A percentile compares a stretch with the other conserved stretches of the same genome.
These are phyloP conservation scores for Dryadomyces quercivorus DNA, from an alignment of 2,329 filamentous ascomycete genomes.

Conservation along the genomic window DNA sequence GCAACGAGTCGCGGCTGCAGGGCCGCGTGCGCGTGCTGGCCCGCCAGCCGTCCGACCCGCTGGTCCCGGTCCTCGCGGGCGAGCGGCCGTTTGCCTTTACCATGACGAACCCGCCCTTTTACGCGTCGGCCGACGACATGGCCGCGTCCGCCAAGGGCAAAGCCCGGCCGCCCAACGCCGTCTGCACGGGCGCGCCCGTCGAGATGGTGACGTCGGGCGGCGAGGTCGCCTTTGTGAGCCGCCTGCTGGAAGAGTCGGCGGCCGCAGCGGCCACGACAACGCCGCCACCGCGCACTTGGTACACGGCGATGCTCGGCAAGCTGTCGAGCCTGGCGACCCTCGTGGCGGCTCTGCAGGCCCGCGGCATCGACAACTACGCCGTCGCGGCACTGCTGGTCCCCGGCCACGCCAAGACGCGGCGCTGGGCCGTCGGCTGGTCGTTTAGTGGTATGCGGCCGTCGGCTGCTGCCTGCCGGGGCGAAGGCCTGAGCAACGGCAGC, in stretches of 20 bases:
- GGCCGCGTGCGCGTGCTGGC: slow-evolving; percentile 51
- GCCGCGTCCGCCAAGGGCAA: slow-evolving; percentile 53
- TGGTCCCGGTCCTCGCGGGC: slow-evolving; percentile 44
- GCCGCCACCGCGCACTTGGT: slow-evolving; percentile 58
- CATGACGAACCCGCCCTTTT: slow-evolving; percentile 95
- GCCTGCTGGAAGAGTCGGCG: slow-evolving; percentile 34
- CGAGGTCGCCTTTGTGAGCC: slow-evolving; percentile 85
- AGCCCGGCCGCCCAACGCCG: slow-evolving; percentile 52
- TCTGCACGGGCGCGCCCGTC: slow-evolving; percentile 61
- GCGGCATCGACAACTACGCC: slow-evolving; percentile 62
- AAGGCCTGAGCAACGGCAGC: slow-evolving; percentile 5
- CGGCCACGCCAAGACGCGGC: slow-evolving; percentile 48
- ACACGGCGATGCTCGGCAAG: slow-evolving; percentile 83
- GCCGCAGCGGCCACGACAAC: slow-evolving; percentile 20
- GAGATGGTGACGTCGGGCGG: slow-evolving; percentile 73
- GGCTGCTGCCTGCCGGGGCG: slow-evolving; percentile 29
- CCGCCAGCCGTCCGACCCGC: slow-evolving; percentile 30
- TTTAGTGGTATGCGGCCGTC: slow-evolving; percentile 56
- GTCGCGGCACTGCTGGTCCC: slow-evolving; percentile 58
- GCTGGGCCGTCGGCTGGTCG: slow-evolving; percentile 88
- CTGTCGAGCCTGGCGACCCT: slow-evolving; percentile 52
- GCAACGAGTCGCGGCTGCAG: slow-evolving; percentile 45
- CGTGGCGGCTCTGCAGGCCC: slow-evolving; percentile 42
- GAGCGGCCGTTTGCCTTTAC: slow-evolving; percentile 54
- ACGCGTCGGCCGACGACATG: slow-evolving; percentile 62